Evolutionary conservation across 345 rosid species (phyloP).

Genomic region (Aegle marmelos): DNA sequence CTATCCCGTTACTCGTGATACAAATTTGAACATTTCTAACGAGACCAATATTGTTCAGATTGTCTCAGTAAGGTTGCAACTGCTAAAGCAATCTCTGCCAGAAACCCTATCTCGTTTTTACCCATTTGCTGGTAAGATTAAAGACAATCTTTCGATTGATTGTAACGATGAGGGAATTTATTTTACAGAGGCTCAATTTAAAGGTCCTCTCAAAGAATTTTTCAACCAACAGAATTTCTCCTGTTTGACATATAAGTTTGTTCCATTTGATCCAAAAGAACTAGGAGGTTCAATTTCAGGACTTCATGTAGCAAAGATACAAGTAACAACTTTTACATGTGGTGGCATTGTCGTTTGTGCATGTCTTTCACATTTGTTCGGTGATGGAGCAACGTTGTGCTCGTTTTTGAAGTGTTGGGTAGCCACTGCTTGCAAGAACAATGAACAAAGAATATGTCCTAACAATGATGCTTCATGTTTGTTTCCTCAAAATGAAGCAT

Average conservation of each 20-base stretch:
- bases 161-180: conserved; percentile 23
- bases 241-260: conserved; percentile 6
- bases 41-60: neutral
- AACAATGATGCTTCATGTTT: conserved; percentile 27
- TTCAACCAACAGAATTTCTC: conserved; percentile 11
- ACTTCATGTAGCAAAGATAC: conserved; percentile 14
- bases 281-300: neutral
- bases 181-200: conserved; percentile 18
- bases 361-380: conserved; percentile 39
- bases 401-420: conserved; percentile 45
- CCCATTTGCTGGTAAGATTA: conserved; percentile 24
- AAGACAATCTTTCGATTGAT: conserved; percentile 18
- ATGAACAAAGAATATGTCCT: conserved; percentile 15
- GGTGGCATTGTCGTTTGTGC: conserved; percentile 47
- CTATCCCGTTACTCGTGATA: neutral
- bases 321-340: conserved; percentile 25
- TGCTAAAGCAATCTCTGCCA: conserved; percentile 18
- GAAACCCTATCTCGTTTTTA: conserved; percentile 20
- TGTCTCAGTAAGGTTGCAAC: neutral
- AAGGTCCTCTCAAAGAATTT: conserved; percentile 4
- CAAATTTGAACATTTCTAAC: neutral
- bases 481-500: conserved; percentile 22
- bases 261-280: conserved; percentile 6
- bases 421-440: conserved; percentile 2
- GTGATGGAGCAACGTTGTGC: conserved; percentile 37